Conservation (phyloP, 2,329 filamentous ascomycete genomes). For the Microcera coccophila region DNA sequence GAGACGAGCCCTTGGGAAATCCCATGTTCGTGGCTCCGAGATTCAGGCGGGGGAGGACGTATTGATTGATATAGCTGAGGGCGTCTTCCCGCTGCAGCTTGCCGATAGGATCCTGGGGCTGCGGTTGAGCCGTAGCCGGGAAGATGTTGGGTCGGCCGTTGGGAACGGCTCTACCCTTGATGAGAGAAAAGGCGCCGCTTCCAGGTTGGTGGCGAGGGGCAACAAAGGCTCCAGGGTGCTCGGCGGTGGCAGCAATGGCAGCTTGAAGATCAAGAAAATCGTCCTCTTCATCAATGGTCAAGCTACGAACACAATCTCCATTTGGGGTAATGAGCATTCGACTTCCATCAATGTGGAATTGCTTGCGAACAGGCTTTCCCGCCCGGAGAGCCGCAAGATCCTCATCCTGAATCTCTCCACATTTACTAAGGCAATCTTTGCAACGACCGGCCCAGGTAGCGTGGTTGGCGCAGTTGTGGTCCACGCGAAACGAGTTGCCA, state of each 20-base stretch:
- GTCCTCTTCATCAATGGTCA: conserved; percentile 65
- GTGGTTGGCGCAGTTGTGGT: conserved; percentile 19
- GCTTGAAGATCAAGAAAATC: conserved; percentile 67
- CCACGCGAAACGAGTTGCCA: conserved; percentile 27
- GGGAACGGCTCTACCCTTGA: conserved; percentile 62
- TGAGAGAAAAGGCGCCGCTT: conserved; percentile 56
- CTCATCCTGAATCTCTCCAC: conserved; percentile 40
- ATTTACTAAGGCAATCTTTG: conserved; percentile 37
- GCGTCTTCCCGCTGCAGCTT: conserved; percentile 66
- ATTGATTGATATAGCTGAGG: conserved; percentile 66
- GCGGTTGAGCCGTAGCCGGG: conserved; percentile 45
- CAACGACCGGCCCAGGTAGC: conserved; percentile 30
- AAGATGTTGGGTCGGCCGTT: conserved; percentile 62
- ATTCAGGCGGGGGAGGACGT: conserved; percentile 58
- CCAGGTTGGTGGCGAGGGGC: conserved; percentile 52
- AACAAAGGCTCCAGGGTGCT: conserved; percentile 53
- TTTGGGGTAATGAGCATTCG: conserved; percentile 71
- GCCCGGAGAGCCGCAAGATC: conserved; percentile 54
- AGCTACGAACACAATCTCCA: conserved; percentile 70
- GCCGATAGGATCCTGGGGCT: conserved; percentile 53
- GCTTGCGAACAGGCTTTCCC: conserved; percentile 57
- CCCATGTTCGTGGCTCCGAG: conserved; percentile 47
- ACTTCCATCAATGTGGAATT: conserved; percentile 55
- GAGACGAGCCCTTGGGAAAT: conserved; percentile 35
- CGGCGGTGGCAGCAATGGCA: conserved; percentile 47